Evolutionary conservation across 2,329 filamentous ascomycete genomes (phyloP).

Genomic region (Epicoccum nigrum): DNA sequence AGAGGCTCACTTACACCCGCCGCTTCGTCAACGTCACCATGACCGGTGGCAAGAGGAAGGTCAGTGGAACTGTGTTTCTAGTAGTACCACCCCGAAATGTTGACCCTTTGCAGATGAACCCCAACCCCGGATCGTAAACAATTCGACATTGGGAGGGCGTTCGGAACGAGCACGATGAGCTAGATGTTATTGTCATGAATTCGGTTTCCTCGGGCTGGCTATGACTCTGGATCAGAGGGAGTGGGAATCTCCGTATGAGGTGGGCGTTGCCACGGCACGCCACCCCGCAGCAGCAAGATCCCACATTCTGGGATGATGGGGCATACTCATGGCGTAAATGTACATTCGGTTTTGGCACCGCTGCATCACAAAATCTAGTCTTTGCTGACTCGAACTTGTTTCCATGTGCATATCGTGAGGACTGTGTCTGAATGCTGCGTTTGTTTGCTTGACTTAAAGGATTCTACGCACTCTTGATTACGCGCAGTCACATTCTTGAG

Average conservation of each 20-base stretch:
- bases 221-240: conserved; percentile 50
- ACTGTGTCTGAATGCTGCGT: not conserved
- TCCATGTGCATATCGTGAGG: not conserved
- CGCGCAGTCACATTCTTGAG: no score
- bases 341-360: conserved; percentile 46
- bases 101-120: conserved; percentile 72
- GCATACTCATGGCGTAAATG: conserved; percentile 51
- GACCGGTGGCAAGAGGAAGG: conserved; percentile 98
- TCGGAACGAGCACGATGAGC: conserved; percentile 41
- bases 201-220: conserved; percentile 45
- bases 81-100: conserved; percentile 3
- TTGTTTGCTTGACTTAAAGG: not conserved
- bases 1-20: conserved; percentile 94
- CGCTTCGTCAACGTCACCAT: conserved; percentile 98
- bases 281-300: conserved; percentile 37
- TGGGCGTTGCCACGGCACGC: conserved; percentile 39
- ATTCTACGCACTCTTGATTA: no score
- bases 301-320: conserved; percentile 47
- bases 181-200: conserved; percentile 45
- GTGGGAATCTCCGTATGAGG: conserved; percentile 37
- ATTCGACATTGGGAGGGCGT: conserved; percentile 28
- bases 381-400: conserved; percentile 31
- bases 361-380: conserved; percentile 40
- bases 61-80: conserved; percentile 52
- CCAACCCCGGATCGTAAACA: conserved; percentile 75